These are phyloP conservation scores for Dujonia santamariae DNA, from an alignment of 1,139 yeast genomes.

Conservation along the genomic window DNA sequence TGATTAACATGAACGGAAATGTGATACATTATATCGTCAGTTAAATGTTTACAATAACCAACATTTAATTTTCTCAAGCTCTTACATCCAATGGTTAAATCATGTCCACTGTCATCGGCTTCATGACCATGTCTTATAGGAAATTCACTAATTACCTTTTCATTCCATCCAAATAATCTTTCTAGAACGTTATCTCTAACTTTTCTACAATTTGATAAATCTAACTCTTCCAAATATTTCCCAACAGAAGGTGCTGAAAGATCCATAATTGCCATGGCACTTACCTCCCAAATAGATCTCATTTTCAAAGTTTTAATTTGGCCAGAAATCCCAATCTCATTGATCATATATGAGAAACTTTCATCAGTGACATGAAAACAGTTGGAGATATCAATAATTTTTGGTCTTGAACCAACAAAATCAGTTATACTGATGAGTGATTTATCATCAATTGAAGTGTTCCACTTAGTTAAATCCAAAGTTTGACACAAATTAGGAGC, in stretches of 20 bases:
- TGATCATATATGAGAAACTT: constrained; percentile 68
- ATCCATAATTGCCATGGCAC: constrained; percentile 81
- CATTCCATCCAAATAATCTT: constrained; percentile 58
- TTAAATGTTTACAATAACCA: constrained; percentile 71
- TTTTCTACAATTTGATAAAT: constrained; percentile 68
- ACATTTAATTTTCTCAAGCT: constrained; percentile 51
- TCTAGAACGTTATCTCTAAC: constrained; percentile 70
- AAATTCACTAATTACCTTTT: constrained; percentile 4
- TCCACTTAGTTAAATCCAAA: constrained; percentile 60
- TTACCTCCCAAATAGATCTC: constrained; percentile 74
- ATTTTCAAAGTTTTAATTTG: constrained; percentile 52
- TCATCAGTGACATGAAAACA: constrained; percentile 77
- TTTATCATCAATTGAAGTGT: constrained; percentile 56
- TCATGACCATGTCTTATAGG: neutral
- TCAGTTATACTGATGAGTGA: constrained; percentile 58
- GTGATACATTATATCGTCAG: constrained; percentile 65
- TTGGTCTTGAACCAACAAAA: constrained; percentile 70
- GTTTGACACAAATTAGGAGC: constrained; percentile 49
- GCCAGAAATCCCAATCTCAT: constrained; percentile 68
- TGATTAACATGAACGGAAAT: constrained; percentile 57
- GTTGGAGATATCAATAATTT: constrained; percentile 58
- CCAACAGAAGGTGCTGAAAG: constrained; percentile 66
- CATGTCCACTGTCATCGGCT: constrained; percentile 13
- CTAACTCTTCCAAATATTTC: constrained; percentile 53
- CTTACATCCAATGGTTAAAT: constrained; percentile 51